phyloP scores from a whole-genome alignment of 306 rosid genomes.

The Cyclanthera cordifolia region DNA sequence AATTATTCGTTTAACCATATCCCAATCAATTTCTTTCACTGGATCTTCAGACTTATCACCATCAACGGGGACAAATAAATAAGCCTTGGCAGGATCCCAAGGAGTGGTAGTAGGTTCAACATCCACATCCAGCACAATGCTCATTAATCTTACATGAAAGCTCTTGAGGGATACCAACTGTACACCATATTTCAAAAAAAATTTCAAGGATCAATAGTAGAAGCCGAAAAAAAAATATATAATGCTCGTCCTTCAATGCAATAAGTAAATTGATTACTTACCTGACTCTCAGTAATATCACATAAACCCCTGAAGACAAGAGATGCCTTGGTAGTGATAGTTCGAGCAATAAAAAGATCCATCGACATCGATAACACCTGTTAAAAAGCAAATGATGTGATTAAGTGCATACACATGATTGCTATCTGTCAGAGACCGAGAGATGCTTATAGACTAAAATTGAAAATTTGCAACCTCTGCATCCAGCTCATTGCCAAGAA shows the following conservation, averaged over 20 bases:
- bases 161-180: constrained; percentile 91
- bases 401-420: not conserved
- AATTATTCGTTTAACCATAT: constrained; percentile 68
- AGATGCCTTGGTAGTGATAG: constrained; percentile 93
- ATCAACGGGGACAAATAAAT: constrained; percentile 88
- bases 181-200: constrained; percentile 21
- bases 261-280: constrained; percentile 15
- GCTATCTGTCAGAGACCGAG: not conserved
- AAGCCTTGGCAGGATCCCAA: constrained; percentile 98
- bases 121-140: constrained; percentile 98
- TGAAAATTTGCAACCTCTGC: constrained; percentile 69
- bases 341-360: constrained; percentile 99
- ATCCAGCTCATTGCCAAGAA: constrained; percentile 96
- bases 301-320: constrained; percentile 75
- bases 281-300: constrained; percentile 77
- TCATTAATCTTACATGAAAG: constrained; percentile 96
- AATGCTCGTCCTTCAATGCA: not conserved
- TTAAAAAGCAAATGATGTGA: constrained; percentile 16
- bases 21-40: constrained; percentile 77
- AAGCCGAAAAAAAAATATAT: constrained; percentile 4
- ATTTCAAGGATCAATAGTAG: constrained; percentile 21
- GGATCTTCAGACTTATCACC: constrained; percentile 70
- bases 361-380: constrained; percentile 99
- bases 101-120: constrained; percentile 99
- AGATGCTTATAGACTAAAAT: constrained; percentile 15